These are phyloP conservation scores for Coccinonectria pachysandricola DNA, from an alignment of 2,329 filamentous ascomycete species.

Conservation along the genomic window DNA sequence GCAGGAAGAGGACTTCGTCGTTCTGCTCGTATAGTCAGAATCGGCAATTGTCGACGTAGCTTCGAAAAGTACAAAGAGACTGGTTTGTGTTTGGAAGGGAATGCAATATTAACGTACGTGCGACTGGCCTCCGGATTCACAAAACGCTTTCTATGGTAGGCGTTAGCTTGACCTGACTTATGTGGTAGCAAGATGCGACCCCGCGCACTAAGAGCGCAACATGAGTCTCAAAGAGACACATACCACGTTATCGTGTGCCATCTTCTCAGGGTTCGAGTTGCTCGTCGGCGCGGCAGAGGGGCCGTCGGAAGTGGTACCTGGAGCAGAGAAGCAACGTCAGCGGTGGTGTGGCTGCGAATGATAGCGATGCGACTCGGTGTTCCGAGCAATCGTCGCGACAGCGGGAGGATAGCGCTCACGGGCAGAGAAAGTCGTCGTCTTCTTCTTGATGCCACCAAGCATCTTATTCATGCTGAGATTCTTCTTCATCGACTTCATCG, in stretches of 20 bases:
- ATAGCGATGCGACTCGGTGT: too few relatives aligned
- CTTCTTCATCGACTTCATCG: conserved; percentile 40
- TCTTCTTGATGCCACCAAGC: conserved; percentile 44
- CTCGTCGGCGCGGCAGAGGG: conserved; percentile 16
- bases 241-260: conserved; percentile 57
- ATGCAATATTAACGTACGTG: too few relatives aligned
- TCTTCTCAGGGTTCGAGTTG: conserved; percentile 56
- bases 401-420: conserved; percentile 10
- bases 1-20: conserved; percentile 86
- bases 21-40: too few relatives aligned
- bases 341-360: conserved; percentile 3
- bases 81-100: conserved; percentile 7
- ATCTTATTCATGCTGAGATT: conserved; percentile 46
- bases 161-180: too few relatives aligned
- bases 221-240: too few relatives aligned
- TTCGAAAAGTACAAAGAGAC: conserved; percentile 1
- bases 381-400: too few relatives aligned
- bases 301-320: conserved; percentile 9
- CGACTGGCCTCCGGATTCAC: conserved; percentile 58
- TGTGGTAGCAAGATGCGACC: too few relatives aligned
- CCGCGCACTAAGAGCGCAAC: too few relatives aligned
- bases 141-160: conserved; percentile 62
- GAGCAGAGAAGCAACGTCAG: conserved; percentile 2
- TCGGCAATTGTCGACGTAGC: not conserved
- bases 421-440: conserved; percentile 23